phyloP scores from a whole-genome alignment of 495 filamentous ascomycete species.

The Achaetomiella virescens region DNA sequence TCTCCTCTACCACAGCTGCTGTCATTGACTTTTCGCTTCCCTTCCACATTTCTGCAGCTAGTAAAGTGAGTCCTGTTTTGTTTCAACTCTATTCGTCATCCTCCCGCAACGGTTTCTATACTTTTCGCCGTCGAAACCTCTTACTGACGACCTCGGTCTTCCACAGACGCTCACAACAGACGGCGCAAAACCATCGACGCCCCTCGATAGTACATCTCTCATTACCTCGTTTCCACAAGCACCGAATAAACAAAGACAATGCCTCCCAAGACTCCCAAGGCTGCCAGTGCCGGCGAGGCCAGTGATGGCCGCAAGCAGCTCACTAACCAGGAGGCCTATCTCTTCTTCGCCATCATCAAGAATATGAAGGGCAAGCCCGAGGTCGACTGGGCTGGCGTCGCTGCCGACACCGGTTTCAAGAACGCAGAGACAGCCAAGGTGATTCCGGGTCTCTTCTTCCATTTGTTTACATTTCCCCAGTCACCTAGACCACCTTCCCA shows the following conservation, averaged over 20 bases:
- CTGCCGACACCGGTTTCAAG: slow-evolving; percentile 10
- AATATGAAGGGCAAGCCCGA: slow-evolving; percentile 18
- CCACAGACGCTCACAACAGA: neutral
- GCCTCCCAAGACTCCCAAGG: slow-evolving; percentile 4
- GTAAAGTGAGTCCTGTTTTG: no score
- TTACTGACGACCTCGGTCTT: no score
- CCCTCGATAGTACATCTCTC: neutral
- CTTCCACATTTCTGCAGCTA: no score
- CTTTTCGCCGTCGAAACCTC: no score
- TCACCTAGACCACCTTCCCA: neutral
- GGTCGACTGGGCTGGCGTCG: slow-evolving; percentile 20
- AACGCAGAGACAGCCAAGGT: slow-evolving; percentile 23
- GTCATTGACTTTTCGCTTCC: no score
- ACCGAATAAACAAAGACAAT: slow-evolving; percentile 1
- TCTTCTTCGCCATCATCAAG: slow-evolving; percentile 18
- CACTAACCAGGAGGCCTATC: slow-evolving; percentile 6
- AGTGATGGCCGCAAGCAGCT: slow-evolving; percentile 5
- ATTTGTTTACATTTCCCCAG: neutral
- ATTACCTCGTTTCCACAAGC: neutral
- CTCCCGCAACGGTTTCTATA: no score
- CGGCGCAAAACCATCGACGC: neutral
- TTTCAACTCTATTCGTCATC: no score
- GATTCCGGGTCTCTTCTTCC: neutral
- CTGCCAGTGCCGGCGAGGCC: neutral
- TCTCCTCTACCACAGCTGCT: no score